These are phyloP conservation scores for Trematosphaeria pertusa DNA, from an alignment of 2,329 filamentous ascomycete genomes.

Conservation along the genomic window DNA sequence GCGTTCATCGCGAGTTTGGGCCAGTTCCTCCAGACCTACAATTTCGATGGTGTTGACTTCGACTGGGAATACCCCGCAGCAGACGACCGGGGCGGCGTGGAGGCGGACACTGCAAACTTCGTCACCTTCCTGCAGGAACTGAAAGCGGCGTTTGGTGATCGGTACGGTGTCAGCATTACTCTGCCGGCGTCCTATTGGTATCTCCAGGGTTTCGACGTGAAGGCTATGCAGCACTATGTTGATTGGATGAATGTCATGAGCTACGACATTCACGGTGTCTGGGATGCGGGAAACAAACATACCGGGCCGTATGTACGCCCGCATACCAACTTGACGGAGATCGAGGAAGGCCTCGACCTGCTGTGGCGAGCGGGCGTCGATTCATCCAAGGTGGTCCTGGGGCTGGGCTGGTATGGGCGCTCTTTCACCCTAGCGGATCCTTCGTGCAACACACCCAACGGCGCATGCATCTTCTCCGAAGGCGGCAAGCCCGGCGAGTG, in stretches of 20 bases:
- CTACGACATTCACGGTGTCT: conserved; percentile 54
- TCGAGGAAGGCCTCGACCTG: conserved; percentile 48
- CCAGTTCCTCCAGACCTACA: conserved; percentile 51
- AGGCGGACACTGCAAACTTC: conserved; percentile 37
- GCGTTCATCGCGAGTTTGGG: not conserved
- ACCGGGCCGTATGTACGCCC: conserved; percentile 36
- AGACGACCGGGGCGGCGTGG: conserved; percentile 44
- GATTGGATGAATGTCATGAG: conserved; percentile 56
- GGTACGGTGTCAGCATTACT: conserved; percentile 29
- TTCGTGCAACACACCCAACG: not conserved
- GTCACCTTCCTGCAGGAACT: conserved; percentile 10
- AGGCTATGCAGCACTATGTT: conserved; percentile 31
- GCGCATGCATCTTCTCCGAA: not conserved
- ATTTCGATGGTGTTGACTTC: conserved; percentile 55
- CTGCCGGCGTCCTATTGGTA: conserved; percentile 36
- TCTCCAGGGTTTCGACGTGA: conserved; percentile 30
- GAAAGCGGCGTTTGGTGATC: conserved; percentile 13
- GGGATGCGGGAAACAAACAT: conserved; percentile 3
- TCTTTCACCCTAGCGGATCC: conserved; percentile 27
- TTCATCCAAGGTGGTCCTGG: conserved; percentile 50
- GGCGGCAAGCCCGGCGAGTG: not conserved
- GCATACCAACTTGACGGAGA: conserved; percentile 57
- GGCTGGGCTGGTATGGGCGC: conserved; percentile 54
- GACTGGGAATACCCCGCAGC: conserved; percentile 53
- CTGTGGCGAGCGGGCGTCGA: conserved; percentile 55